These are phyloP conservation scores for Lyophyllum shimeji DNA, from an alignment of 768 basidiomycete species.

Conservation along the genomic window DNA sequence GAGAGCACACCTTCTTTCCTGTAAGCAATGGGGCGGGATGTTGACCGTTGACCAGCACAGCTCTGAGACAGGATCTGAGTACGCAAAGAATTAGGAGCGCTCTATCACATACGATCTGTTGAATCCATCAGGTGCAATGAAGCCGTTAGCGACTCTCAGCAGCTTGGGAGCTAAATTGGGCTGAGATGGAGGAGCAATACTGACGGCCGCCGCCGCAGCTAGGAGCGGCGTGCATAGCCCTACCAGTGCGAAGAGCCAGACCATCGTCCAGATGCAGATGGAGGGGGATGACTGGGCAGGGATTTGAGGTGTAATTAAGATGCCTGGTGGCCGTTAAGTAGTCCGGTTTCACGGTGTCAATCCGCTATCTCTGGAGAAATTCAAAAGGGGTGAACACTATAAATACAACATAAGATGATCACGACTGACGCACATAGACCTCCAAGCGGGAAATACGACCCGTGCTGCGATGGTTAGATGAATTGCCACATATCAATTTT, in stretches of 20 bases:
- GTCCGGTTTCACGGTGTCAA: not conserved
- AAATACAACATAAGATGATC: not conserved
- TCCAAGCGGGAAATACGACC: not conserved
- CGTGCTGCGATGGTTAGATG: not conserved
- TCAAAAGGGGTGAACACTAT: not conserved
- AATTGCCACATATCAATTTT: not conserved
- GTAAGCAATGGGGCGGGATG: conserved; percentile 34
- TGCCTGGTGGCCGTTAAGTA: not conserved
- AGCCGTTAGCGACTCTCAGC: conserved; percentile 19
- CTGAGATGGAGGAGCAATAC: conserved; percentile 2
- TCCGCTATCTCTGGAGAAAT: not conserved
- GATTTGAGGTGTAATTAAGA: not conserved
- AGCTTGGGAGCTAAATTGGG: conserved; percentile 15
- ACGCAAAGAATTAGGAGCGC: not conserved
- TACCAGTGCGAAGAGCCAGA: not conserved
- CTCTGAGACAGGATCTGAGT: conserved; percentile 3
- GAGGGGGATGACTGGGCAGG: not conserved
- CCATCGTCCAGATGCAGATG: not conserved
- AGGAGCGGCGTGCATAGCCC: conserved; percentile 7
- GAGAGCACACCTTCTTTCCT: conserved; percentile 32
- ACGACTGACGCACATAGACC: not conserved
- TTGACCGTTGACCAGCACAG: conserved; percentile 28
- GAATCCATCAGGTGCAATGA: conserved; percentile 25
- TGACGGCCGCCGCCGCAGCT: not conserved
- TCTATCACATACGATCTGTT: conserved; percentile 15